Conservation (phyloP, 495 filamentous ascomycete genomes). For the Evernia prunastri region DNA sequence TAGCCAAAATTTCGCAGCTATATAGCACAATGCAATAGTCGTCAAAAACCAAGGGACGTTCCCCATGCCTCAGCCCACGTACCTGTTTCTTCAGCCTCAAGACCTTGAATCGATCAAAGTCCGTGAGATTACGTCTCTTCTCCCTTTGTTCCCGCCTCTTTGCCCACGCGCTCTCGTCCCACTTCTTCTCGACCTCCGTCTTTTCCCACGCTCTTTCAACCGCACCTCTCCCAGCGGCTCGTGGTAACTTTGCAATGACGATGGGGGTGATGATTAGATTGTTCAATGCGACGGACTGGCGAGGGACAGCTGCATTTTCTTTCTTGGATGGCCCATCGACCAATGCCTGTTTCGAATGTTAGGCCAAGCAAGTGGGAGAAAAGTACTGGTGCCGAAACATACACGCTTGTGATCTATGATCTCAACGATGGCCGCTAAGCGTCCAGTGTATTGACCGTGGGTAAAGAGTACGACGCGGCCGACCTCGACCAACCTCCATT, state of each 20-base stretch:
- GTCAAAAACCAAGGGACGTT: not conserved
- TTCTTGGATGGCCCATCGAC: constrained; percentile 85
- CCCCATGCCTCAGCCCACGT: constrained; percentile 28
- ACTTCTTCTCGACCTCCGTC: constrained; percentile 82
- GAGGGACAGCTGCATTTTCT: constrained; percentile 67
- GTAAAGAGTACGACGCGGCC: constrained; percentile 88
- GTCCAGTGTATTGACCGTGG: constrained; percentile 68
- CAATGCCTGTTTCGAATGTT: constrained; percentile 58
- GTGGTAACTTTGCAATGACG: constrained; percentile 80
- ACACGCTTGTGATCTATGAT: constrained; percentile 99
- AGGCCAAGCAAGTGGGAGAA: not conserved
- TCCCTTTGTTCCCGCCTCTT: constrained; percentile 77
- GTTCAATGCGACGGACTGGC: constrained; percentile 73
- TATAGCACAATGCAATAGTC: not conserved
- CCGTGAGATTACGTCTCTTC: constrained; percentile 83
- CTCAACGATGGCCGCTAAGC: constrained; percentile 90
- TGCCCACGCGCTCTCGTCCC: constrained; percentile 78
- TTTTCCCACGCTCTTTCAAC: constrained; percentile 83
- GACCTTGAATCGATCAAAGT: constrained; percentile 99
- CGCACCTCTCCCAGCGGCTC: constrained; percentile 72
- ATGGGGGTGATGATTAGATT: constrained; percentile 83
- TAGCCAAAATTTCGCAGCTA: not conserved
- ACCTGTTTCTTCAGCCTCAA: constrained; percentile 96
- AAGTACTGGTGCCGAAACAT: constrained; percentile 43
- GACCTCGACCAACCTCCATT: constrained; percentile 92